Evolutionary conservation across 2,329 filamentous ascomycete genomes (phyloP), one percentile per base, ranked within the genome.

Genomic region (Didymella lethalis): DNA sequence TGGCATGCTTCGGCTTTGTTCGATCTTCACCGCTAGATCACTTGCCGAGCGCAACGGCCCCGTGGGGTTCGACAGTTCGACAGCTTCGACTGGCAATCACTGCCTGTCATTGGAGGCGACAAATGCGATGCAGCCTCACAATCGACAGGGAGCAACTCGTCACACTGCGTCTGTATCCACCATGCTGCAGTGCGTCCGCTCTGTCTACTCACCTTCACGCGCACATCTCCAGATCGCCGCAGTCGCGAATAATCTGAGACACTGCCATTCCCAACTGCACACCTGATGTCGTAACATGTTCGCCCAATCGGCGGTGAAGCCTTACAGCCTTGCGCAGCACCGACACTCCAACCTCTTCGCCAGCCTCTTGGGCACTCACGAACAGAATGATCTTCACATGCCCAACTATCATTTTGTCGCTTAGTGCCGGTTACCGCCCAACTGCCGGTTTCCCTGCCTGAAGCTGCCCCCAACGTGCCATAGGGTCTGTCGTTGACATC

Each of bases 1-100:
- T 63, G 49, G 57, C 46, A 54, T 65, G 61, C 62, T 58, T 63
- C 64, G 63, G 66, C 62, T 70, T 66, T 66, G 64, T 55, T 64
- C 56, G 44, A 62, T 55, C 49, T 62, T 65, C 66, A 68, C 67
- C 66, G 67, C 67, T 58, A 64, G 47, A 59, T 64, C 48, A 47
- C 12, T 49, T 62, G 57, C 48, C 61, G 54, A 62, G 62, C 52
- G 48, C 56, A 53, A 54, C 41, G 8, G 61, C 59, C 62, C 60
- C 54, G 59, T 62, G 61, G 61, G 61, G 53, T 63, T 50, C 46
- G 25, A 55, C 47, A 48, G 18, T 38, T 11, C 36, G 46, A 47
- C 46, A 46, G 50, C 25, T 38, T 11, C 36, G 46, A 47, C 46
- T 50, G 50, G 26, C 28, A 59, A n/a, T 31, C 18, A 25, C 7